Conservation (phyloP, 2,329 filamentous ascomycete genomes). For the Fusarium marasasianum region DNA sequence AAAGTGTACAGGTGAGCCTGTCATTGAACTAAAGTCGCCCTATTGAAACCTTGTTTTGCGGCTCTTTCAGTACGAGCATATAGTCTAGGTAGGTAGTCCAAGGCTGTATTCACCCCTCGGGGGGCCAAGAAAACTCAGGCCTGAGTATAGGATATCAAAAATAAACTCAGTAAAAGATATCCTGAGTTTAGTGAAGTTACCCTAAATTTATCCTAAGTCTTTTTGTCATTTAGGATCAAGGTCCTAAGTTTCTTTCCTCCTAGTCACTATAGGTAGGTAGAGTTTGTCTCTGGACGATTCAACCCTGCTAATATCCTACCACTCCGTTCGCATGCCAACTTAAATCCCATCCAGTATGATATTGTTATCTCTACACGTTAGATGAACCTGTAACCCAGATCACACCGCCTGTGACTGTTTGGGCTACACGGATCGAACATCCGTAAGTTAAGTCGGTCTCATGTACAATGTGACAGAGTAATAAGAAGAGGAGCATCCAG, state of each 20-base stretch:
- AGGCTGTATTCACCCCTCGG: not conserved
- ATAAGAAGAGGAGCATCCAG: constrained; percentile 1
- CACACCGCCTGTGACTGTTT: constrained; percentile 6
- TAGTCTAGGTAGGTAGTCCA: not conserved
- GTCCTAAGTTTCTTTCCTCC: too few relatives aligned
- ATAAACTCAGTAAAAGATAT: too few relatives aligned
- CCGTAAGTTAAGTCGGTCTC: constrained; percentile 27
- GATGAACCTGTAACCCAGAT: not conserved
- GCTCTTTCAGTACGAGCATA: not conserved
- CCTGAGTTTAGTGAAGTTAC: too few relatives aligned
- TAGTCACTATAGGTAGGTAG: not conserved
- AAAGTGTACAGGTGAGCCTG: not conserved
- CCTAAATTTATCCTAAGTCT: too few relatives aligned
- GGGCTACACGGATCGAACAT: constrained; percentile 25
- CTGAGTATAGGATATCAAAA: too few relatives aligned
- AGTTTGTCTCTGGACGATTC: not conserved
- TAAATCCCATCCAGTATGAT: not conserved
- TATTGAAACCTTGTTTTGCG: not conserved
- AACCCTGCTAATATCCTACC: not conserved
- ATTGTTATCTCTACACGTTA: constrained; percentile 14
- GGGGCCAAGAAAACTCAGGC: too few relatives aligned
- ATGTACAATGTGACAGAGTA: not conserved
- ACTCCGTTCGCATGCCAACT: not conserved
- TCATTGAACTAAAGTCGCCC: not conserved
- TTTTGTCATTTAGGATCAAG: too few relatives aligned